Evolutionary conservation across 2,329 filamentous ascomycete species (phyloP), one percentile per base, ranked within the genome.

Genomic region (Cordyceps fumosorosea): DNA sequence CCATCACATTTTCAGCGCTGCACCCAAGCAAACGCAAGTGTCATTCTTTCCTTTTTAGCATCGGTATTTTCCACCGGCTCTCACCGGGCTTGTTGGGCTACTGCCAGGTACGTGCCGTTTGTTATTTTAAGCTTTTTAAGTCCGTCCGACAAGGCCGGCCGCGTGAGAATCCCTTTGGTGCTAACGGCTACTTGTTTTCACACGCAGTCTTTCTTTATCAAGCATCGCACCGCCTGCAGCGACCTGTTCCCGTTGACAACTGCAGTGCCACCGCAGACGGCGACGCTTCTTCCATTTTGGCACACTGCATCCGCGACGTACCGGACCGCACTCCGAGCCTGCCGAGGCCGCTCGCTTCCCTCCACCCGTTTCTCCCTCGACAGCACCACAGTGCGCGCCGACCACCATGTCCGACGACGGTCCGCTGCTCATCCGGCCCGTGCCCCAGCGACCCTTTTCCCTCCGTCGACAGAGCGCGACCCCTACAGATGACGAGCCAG

Each of bases 381-480:
- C 16, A 18, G 37, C 14, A 37, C 5, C 34, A 37, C 34, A 12
- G 34, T 29, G 29, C 34, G 3, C 40, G 16, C 16, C 40, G 40
- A 37, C 14, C 11, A 32, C 22, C 48, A 60, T 60, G 57, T 60
- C 57, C 22, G 57, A 60, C 37, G 75, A 78, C 64, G 75, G 78
- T 48, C 83, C 84, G 62, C 80, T 80, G 44, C 76, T 91, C 66
- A 71, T 89, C 65, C 86, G 87, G 55, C 91, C 91, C 6, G 82
- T 87, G 64, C 89, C 90, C 24, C 85, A 88, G 63, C 85, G 90
- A 51, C 82, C 88, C 18, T 93, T 93, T 76, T 82, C 87, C 34
- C 73, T 88, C 64, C 81, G 80, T 62, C 76, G 80, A 52, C 74
- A 74, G 58, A 77, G 74, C 64, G 75, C 77, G 44, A 81, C 78